Evolutionary conservation across 1,284 basidiomycete genomes (phyloP).

Genomic region (Sporisorium sorghi): DNA sequence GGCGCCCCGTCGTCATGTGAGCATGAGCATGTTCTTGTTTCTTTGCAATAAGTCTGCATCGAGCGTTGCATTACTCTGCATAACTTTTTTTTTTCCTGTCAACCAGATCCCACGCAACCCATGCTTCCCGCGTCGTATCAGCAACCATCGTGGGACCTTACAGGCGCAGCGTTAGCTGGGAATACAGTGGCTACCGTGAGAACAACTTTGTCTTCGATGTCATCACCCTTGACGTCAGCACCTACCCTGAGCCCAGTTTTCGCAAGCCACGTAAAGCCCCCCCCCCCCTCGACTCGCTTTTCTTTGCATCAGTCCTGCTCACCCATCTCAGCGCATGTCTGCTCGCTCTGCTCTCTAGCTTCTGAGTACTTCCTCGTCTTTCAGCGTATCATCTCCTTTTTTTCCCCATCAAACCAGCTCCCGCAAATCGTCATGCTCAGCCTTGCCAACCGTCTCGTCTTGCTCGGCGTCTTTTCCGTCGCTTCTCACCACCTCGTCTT

Average conservation of each 20-base stretch:
- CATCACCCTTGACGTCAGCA: too few relatives aligned
- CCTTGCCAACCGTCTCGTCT: constrained; percentile 13
- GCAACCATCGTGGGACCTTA: neutral
- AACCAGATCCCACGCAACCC: neutral
- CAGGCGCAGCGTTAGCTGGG: too few relatives aligned
- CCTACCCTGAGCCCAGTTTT: neutral
- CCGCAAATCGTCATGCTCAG: neutral
- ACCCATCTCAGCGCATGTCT: neutral
- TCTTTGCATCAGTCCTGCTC: neutral
- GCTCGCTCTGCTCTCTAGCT: neutral
- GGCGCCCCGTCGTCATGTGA: neutral
- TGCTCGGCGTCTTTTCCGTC: constrained; percentile 7
- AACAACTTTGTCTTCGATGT: too few relatives aligned
- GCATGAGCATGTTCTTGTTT: neutral
- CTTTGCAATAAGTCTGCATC: neutral
- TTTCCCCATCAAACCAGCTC: neutral
- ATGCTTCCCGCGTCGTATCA: neutral
- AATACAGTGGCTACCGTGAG: too few relatives aligned
- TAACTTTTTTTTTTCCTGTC: neutral
- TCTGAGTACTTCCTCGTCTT: neutral
- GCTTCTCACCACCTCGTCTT: constrained; percentile 22
- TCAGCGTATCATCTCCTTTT: neutral
- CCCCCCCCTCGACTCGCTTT: too few relatives aligned
- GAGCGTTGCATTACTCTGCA: too few relatives aligned
- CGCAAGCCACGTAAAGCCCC: neutral